Evolutionary conservation across 2,329 filamentous ascomycete genomes (phyloP), one percentile per base, ranked within the genome.

Genomic region (Pyrenophora tritici-repentis): DNA sequence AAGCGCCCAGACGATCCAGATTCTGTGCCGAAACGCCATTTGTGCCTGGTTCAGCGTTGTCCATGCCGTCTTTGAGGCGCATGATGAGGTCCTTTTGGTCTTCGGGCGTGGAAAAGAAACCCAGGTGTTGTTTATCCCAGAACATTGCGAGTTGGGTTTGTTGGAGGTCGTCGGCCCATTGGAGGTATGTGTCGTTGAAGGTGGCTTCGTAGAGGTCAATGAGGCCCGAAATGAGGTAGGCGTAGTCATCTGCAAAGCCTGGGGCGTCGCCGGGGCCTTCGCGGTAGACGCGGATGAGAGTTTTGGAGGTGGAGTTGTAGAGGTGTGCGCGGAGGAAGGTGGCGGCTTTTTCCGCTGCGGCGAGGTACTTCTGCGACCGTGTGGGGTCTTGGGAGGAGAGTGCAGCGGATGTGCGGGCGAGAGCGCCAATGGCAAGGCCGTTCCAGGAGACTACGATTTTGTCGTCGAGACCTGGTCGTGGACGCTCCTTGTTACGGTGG

Each of bases 221-320:
- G 1, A 97, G 79, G 0, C 91, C 93, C 42, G 87, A 84, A 42
- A 91, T 89, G 34, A 97, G 73, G 72, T 93, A 96, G 2, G 93
- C 91, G 68, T 97, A 97, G 75, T 99, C 94, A 63, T 97, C 94
- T 1, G 93, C 90, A 73, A 97, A 96, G 0, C 84, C 92, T 33
- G 81, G 79, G 0, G 85, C 86, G 14, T 84, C 79, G 22, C 87
- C 86, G 7, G 84, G 79, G 2, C 84, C 83, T 54, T 86, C 83
- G 24, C 85, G 84, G 74, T 88, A 95, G 35, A 93, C 84, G 42
- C 92, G 83, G 68, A 87, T 89, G 13, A 97, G 76, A 3, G 83
- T 81, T 39, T 83, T 82, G 0, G 79, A 80, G 0, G 77, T 61
- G 7, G 79, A 70, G 56, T 93, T 85, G 79, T 90, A 97, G 1